Percentiles rank a stretch among this genome's conserved stretches.
Evolutionary conservation across 108 stramenopile species (phyloP).

Genomic region (Skeletonema costatum): DNA sequence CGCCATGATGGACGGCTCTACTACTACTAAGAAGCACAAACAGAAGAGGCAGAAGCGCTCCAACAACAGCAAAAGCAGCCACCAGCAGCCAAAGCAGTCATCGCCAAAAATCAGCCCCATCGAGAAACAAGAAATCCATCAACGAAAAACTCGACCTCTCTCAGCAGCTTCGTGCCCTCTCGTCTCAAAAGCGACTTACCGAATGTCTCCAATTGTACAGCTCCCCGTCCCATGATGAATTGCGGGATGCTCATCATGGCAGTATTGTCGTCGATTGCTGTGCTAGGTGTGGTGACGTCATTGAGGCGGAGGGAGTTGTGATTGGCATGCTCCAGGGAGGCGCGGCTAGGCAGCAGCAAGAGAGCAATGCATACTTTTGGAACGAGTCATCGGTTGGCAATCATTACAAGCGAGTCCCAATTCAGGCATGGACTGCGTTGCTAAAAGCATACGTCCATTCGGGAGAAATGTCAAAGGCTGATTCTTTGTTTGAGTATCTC

Average conservation of each 20-base stretch:
- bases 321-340: constrained; percentile 11
- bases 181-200: constrained; percentile 66
- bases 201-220: constrained; percentile 68
- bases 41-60: neutral
- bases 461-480: constrained; percentile 69
- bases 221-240: constrained; percentile 40
- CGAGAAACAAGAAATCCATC: constrained; percentile 7
- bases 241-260: constrained; percentile 81
- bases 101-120: neutral
- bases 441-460: constrained; percentile 81
- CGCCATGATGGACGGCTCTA: neutral
- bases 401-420: constrained; percentile 32
- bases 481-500: constrained; percentile 58
- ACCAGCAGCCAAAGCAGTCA: neutral
- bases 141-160: constrained; percentile 74
- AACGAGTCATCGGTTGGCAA: constrained; percentile 14
- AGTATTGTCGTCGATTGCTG: constrained; percentile 85
- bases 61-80: neutral
- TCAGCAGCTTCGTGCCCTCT: constrained; percentile 59
- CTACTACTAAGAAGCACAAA: neutral
- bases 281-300: constrained; percentile 74
- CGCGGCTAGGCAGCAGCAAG: neutral
- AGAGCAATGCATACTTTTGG: constrained; percentile 25
- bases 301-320: constrained; percentile 37
- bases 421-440: constrained; percentile 78